Conservation (phyloP, 768 basidiomycete species). For the Leccinum broughii region DNA sequence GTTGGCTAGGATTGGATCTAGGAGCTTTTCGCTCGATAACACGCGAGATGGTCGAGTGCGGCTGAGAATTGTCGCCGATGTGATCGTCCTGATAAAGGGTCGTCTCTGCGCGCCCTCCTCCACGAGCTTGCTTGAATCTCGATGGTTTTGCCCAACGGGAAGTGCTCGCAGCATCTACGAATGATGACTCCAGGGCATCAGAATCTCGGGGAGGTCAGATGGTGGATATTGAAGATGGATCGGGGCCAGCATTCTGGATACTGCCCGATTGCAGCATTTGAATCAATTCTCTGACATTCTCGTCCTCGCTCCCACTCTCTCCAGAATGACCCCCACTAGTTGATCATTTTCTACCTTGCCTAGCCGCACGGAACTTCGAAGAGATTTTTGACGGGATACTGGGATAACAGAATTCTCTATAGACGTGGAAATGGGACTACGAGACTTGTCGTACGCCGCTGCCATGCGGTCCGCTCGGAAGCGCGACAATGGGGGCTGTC, state of each 20-base stretch:
- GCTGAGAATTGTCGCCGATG: constrained; percentile 30
- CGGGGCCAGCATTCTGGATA: constrained; percentile 54
- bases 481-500: constrained; percentile 57
- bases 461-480: constrained; percentile 63
- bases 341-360: constrained; percentile 55
- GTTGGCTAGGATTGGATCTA: constrained; percentile 7
- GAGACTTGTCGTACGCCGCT: constrained; percentile 46
- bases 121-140: constrained; percentile 44
- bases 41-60: constrained; percentile 33
- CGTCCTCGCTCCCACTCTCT: constrained; percentile 58
- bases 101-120: not conserved
- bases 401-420: constrained; percentile 45
- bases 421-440: constrained; percentile 37
- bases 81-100: constrained; percentile 26
- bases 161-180: not conserved
- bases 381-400: constrained; percentile 44
- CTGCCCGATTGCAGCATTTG: constrained; percentile 52
- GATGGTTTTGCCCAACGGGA: constrained; percentile 40
- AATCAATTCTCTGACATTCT: constrained; percentile 48
- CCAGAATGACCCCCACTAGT: constrained; percentile 50
- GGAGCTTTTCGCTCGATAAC: constrained; percentile 29
- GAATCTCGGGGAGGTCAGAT: not conserved
- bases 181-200: not conserved
- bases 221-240: constrained; percentile 5
- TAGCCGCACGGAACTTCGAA: constrained; percentile 54